Conservation (phyloP, 1,139 yeast species). For the Pneumocystis sp. region DNA sequence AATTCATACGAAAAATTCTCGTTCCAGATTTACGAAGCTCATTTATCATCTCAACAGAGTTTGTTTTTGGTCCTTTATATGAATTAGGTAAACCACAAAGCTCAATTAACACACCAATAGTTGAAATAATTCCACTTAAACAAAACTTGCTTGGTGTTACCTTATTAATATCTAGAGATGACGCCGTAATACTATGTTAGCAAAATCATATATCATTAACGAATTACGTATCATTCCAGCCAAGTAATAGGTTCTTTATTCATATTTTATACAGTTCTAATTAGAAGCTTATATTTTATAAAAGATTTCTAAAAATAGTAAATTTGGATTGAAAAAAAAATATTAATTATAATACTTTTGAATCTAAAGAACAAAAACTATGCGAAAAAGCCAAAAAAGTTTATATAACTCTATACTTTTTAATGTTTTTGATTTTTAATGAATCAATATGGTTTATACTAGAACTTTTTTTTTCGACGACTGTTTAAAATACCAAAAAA, state of each 20-base stretch:
- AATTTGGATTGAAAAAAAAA: background rate
- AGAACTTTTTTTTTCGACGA: too few relatives aligned
- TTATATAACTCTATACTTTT: too few relatives aligned
- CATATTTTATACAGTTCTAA: background rate
- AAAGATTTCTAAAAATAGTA: background rate
- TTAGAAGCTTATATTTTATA: background rate
- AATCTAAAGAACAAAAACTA: too few relatives aligned
- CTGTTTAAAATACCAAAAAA: too few relatives aligned
- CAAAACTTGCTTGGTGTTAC: background rate
- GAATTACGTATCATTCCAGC: background rate
- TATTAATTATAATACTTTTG: too few relatives aligned
- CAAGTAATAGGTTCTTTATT: background rate
- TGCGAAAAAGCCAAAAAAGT: too few relatives aligned
- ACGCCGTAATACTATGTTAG: background rate
- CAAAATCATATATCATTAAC: background rate
- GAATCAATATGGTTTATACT: too few relatives aligned
- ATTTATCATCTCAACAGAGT: conserved; percentile 69
- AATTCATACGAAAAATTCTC: conserved; percentile 96
- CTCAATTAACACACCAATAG: background rate
- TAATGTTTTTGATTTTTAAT: too few relatives aligned
- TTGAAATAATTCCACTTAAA: background rate
- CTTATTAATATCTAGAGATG: background rate
- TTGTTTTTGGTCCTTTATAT: conserved; percentile 71
- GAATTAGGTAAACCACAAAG: background rate
- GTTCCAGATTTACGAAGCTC: conserved; percentile 91